Percentiles rank a stretch among this genome's conserved stretches.
phyloP scores from a whole-genome alignment of 2,329 filamentous ascomycete species.

The Alternaria ventricosa region DNA sequence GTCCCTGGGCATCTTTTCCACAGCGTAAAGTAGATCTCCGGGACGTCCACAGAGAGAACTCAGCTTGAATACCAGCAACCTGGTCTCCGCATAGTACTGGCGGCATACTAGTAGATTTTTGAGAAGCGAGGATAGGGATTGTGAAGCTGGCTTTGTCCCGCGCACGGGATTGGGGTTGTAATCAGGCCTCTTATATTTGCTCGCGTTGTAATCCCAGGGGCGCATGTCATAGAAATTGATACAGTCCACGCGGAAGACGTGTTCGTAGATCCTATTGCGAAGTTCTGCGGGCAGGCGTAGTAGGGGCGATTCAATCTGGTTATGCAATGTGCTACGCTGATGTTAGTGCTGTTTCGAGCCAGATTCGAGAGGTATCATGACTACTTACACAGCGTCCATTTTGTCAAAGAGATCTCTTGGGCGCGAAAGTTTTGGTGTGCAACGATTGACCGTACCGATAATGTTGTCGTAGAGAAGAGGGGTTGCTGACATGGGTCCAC shows the following conservation, averaged over 20 bases:
- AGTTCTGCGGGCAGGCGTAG: not conserved
- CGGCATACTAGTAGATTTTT: not conserved
- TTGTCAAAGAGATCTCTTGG: not conserved
- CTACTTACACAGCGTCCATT: not conserved
- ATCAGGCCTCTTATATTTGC: not conserved
- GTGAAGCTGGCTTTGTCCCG: accelerated
- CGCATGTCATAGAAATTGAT: not conserved
- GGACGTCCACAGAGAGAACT: not conserved
- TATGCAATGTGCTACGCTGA: not conserved
- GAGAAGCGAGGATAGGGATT: not conserved
- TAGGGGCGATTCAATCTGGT: not conserved
- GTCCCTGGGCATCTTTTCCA: not conserved
- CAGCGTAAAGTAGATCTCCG: accelerated
- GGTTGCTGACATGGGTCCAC: not conserved
- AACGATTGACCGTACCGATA: not conserved
- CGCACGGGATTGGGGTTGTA: not conserved
- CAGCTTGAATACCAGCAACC: accelerated
- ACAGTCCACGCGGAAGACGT: not conserved
- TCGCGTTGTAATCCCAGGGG: not conserved
- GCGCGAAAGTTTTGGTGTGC: not conserved
- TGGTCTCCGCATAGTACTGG: not conserved
- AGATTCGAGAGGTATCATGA: not conserved
- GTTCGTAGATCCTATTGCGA: not conserved
- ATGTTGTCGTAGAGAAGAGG: not conserved
- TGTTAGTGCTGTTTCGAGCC: not conserved